These are phyloP conservation scores for Desmodesmus armatus DNA, from an alignment of 139 green algal species.

Conservation along the genomic window DNA sequence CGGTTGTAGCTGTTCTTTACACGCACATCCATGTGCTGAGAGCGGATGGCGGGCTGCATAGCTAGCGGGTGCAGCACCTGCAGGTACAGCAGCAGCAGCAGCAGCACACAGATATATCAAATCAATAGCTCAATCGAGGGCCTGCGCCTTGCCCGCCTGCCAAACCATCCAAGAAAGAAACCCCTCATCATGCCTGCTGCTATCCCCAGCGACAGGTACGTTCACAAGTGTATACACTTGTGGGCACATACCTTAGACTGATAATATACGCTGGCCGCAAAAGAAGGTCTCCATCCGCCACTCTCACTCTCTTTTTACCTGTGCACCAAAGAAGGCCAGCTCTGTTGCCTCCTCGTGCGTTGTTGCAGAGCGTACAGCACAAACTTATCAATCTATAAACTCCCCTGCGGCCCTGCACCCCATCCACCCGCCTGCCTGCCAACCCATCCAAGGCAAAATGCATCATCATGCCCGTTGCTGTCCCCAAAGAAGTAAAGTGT, in stretches of 20 bases:
- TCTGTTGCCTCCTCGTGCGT: slow-evolving; percentile 96
- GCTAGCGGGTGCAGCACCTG: slow-evolving; percentile 96
- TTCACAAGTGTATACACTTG: too few species aligned
- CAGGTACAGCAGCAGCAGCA: slow-evolving; percentile 5
- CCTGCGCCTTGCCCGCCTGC: too few species aligned
- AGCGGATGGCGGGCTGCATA: slow-evolving; percentile 92
- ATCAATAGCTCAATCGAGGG: not conserved
- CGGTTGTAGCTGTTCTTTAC: slow-evolving; percentile 99
- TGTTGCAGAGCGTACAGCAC: too few species aligned
- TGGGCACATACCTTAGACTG: too few species aligned
- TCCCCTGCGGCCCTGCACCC: too few species aligned
- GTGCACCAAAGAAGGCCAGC: slow-evolving; percentile 96
- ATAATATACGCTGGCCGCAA: too few species aligned
- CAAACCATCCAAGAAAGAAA: too few species aligned
- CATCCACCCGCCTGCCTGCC: not conserved
- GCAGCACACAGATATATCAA: not conserved
- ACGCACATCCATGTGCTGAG: slow-evolving; percentile 82
- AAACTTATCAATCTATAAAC: too few species aligned
- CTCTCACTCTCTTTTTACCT: too few species aligned
- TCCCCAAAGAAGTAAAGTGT: too few species aligned
- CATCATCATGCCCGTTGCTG: not conserved
- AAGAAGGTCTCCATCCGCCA: too few species aligned
- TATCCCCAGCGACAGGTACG: not conserved
- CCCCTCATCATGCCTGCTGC: not conserved
- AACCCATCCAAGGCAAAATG: too few species aligned